Base-by-base conservation (phyloP, 108 stramenopile genomes). In the Skeletonema tropicum region DNA sequence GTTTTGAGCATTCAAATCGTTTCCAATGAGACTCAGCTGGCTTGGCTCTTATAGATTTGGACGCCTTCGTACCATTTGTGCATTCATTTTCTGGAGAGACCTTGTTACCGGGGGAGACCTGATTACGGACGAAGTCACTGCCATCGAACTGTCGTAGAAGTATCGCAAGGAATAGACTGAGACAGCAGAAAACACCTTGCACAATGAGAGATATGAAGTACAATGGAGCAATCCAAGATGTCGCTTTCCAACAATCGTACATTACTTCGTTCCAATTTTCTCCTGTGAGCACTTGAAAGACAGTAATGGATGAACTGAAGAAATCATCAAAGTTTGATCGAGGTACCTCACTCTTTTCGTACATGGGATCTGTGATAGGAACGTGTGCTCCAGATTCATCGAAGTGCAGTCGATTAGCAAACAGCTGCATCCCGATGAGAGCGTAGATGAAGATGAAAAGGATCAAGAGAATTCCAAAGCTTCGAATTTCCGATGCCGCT, bases 361-460 rank as follows among this genome's bases (percentile, higher is more conserved):
- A 80, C 55, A 64, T 78, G 2, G 61, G 26, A 36, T 77, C 78
- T 32, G 67, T 52, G 32, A 88, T 82, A 19, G 30, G 61, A 61
- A 80, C 33, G 36, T 46, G 67, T 8, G 41, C 36, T 33, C 74
- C 74, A 32, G 66, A 71, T 13, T 13, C 29, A 14, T 74, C 66
- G 48, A 90, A 90, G 39, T 73, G 75, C 59, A 90, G 49, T 17
- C 83, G 60, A 73, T 90, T 90, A n/a, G 87, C 83, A 66, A 93
- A 90, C 36, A 91, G 74, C 76, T 91, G 89, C 84, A 87, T 81
- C 15, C 90, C 89, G 14, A 87, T 58, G 19, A 93, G 77, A 10
- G 82, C 63, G 64, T 88, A 93, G 42, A 93, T 87, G 66, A 87
- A 87, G 48, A 93, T 83, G 64, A 90, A 87, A 36, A 93, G 80